Evolutionary conservation across 2,329 filamentous ascomycete species (phyloP), one percentile per base, ranked within the genome.

Genomic region (Orbilia ellipsospora): DNA sequence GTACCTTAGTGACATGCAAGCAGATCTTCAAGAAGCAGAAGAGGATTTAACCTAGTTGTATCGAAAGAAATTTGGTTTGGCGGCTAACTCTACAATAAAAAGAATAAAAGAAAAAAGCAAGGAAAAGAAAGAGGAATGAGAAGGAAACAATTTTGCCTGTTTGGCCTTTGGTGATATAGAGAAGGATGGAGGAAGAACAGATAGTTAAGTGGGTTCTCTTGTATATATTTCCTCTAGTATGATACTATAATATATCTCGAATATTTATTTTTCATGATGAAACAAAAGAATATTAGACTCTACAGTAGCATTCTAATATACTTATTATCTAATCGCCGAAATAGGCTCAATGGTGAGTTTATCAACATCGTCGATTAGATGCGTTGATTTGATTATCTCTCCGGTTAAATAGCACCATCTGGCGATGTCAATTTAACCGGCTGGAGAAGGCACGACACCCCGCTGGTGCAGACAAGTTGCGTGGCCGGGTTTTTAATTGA

Each of bases 1-100:
- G 42, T 75, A 75, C 59, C 65, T 75, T 63, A 75, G 54, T 60
- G 72, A 75, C 42, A 64, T 75, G 59, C 72, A 69, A 54, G 54
- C 57, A 45, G 72, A 75, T 69, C 72, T 69, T 52, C 72, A 75
- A 10, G 72, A 75, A 50, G 57, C 59, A 18, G 72, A 75, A 51
- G 64, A 69, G n/a, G 72, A 75, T 69, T 75, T 75, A 68, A 75
- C 72, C 60, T 75, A 56, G 61, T 16, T 16, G 44, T 50, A 23
- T 12, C 6, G 12, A 52, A 61, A 23, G 63, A 36, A 36, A 36
- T 36, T 1, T 6, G 31, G 31, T 36, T 6, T 36, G 31, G 10
- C 31, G 31, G 31, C 31, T 36, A 36, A 10, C 31, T 36, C 10
- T 36, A 36, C 31, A 36, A 6, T 36, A 7, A 7, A 36, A 36